Percentiles rank a stretch among this genome's conserved stretches.
Evolutionary conservation across 2,329 filamentous ascomycete species (phyloP).

Genomic region (Orbilia brochopaga): DNA sequence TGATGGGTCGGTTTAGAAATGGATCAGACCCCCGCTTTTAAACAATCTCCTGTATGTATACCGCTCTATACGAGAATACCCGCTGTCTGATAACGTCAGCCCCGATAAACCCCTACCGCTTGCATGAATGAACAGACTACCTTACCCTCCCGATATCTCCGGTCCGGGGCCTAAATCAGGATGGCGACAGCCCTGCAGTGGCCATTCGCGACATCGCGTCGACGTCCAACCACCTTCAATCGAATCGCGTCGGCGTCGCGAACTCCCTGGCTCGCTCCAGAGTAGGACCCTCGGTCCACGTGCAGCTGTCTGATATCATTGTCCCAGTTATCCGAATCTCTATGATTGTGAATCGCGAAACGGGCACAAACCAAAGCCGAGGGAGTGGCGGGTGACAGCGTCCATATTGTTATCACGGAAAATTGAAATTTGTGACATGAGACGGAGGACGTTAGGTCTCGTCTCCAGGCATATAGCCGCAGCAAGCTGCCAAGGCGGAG

Average conservation of each 20-base stretch:
- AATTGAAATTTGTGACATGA: conserved; percentile 7
- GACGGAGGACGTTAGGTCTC: conserved; percentile 16
- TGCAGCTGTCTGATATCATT: too few relatives aligned
- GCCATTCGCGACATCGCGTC: too few relatives aligned
- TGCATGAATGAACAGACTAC: conserved; percentile 14
- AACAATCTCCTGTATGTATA: neutral
- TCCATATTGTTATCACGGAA: neutral
- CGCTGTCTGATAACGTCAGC: neutral
- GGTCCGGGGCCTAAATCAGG: too few relatives aligned
- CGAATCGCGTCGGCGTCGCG: too few relatives aligned
- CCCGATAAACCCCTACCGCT: neutral
- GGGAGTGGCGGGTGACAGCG: neutral
- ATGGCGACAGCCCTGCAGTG: too few relatives aligned
- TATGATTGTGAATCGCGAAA: conserved; percentile 22
- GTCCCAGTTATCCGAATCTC: conserved; percentile 22
- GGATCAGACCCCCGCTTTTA: neutral
- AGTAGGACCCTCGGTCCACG: too few relatives aligned
- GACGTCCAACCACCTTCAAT: too few relatives aligned
- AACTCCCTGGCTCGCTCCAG: too few relatives aligned
- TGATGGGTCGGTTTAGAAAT: neutral
- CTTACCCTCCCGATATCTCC: too few relatives aligned
- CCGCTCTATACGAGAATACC: neutral
- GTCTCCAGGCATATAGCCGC: conserved; percentile 33
- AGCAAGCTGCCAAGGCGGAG: conserved; percentile 16
- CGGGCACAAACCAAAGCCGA: conserved; percentile 6